phyloP scores from a whole-genome alignment of 257 asterid species.

The Solanum verrucosum region DNA sequence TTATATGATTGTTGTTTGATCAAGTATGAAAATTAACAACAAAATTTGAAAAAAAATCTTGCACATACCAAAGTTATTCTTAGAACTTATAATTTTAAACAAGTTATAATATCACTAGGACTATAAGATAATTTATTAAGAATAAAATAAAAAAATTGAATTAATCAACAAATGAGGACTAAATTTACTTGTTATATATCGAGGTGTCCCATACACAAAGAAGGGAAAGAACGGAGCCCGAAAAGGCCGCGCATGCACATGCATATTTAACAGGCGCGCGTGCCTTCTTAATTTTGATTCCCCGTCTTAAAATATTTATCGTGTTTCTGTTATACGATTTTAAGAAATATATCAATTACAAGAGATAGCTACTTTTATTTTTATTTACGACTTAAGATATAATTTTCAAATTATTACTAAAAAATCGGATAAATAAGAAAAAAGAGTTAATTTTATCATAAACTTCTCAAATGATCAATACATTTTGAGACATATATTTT shows the following conservation, averaged over 20 bases:
- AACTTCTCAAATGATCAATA: not conserved
- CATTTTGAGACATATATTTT: no score
- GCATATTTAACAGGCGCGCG: slow-evolving; percentile 23
- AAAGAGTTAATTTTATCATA: no score
- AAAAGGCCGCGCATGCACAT: slow-evolving; percentile 1
- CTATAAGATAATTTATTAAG: not conserved
- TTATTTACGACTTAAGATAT: no score
- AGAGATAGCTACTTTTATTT: no score
- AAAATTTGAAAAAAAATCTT: not conserved
- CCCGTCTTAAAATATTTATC: not conserved
- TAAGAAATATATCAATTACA: no score
- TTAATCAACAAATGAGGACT: no score
- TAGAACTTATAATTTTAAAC: not conserved
- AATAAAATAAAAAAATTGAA: not conserved
- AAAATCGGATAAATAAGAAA: no score
- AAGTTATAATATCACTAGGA: not conserved
- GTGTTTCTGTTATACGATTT: no score
- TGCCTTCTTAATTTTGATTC: slow-evolving; percentile 11
- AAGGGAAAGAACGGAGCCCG: not conserved
- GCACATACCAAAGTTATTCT: not conserved
- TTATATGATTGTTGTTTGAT: not conserved
- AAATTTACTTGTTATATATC: no score
- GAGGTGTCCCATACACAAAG: not conserved
- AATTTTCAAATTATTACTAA: no score
- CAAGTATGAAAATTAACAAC: not conserved